Evolutionary conservation across 116 monocot species (phyloP).

Genomic region (Phalaenopsis hybrid): DNA sequence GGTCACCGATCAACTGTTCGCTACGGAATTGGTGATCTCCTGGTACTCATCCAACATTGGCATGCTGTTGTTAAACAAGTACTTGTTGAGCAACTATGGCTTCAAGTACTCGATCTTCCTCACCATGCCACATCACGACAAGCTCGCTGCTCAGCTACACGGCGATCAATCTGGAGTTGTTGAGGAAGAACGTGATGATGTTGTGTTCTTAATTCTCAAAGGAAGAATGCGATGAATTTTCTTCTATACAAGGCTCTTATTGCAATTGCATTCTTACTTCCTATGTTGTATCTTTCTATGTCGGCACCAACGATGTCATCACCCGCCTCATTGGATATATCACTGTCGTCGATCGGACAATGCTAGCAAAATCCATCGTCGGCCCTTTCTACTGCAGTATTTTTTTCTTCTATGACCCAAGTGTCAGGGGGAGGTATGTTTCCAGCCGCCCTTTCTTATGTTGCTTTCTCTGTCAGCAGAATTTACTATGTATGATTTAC

Average conservation of each 20-base stretch:
- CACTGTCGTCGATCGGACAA: too few relatives aligned
- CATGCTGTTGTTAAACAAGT: conserved; percentile 94
- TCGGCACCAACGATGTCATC: too few relatives aligned
- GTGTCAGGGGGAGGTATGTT: too few relatives aligned
- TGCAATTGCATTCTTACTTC: conserved; percentile 65
- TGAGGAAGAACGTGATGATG: conserved; percentile 60
- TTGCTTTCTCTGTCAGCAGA: too few relatives aligned
- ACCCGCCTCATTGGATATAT: too few relatives aligned
- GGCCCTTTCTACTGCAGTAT: too few relatives aligned
- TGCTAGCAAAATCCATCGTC: too few relatives aligned
- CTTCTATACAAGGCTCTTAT: conserved; percentile 11
- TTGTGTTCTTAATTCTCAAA: conserved; percentile 5
- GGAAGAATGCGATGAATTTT: too few relatives aligned
- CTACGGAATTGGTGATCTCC: conserved; percentile 50
- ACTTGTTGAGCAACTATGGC: conserved; percentile 79
- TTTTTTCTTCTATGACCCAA: too few relatives aligned
- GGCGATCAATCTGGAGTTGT: conserved; percentile 55
- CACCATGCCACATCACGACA: conserved; percentile 95
- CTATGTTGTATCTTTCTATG: too few relatives aligned
- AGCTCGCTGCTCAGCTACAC: conserved; percentile 88
- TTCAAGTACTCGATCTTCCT: conserved; percentile 97
- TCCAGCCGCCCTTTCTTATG: too few relatives aligned
- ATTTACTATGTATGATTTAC: too few relatives aligned
- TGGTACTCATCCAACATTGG: conserved; percentile 99
- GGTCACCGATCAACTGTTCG: conserved; percentile 45